Evolutionary conservation across 2,329 filamentous ascomycete genomes (phyloP).

Genomic region (Aspergillus viridinutans): DNA sequence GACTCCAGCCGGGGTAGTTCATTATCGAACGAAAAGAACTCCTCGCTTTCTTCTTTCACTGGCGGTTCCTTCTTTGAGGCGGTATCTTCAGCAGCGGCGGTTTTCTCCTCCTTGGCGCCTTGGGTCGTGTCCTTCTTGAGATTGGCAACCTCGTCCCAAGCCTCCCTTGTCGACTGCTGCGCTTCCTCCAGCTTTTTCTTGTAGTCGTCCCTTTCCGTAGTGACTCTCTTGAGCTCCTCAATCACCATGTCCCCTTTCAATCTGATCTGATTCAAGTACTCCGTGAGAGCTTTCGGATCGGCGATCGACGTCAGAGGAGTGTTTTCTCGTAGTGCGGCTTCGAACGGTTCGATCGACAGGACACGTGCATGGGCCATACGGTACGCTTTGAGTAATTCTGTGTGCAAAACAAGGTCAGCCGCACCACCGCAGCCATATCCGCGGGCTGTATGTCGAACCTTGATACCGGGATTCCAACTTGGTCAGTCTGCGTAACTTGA

Average conservation of each 20-base stretch:
- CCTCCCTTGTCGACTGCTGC: conserved; percentile 58
- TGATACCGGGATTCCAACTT: conserved; percentile 85
- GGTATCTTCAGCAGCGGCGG: background rate
- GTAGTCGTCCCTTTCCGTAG: conserved; percentile 72
- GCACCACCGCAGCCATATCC: background rate
- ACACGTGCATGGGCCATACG: conserved; percentile 84
- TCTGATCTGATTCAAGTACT: conserved; percentile 85
- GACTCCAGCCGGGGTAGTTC: conserved; percentile 78
- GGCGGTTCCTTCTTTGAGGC: conserved; percentile 9
- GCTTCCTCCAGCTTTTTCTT: conserved; percentile 71
- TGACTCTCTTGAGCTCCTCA: conserved; percentile 85
- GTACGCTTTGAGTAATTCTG: conserved; percentile 87
- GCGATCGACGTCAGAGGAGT: conserved; percentile 85
- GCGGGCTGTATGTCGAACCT: conserved; percentile 48
- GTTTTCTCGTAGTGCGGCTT: conserved; percentile 83
- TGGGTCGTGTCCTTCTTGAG: conserved; percentile 43
- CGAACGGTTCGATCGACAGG: conserved; percentile 86
- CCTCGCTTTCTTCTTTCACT: conserved; percentile 50
- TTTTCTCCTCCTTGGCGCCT: background rate
- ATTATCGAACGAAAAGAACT: conserved; percentile 89
- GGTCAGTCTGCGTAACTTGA: conserved; percentile 78
- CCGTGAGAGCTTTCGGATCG: conserved; percentile 77
- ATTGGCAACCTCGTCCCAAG: conserved; percentile 61
- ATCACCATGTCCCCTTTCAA: conserved; percentile 87
- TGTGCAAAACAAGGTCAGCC: conserved; percentile 4